Evolutionary conservation across 2,329 filamentous ascomycete genomes (phyloP), one percentile per base, ranked within the genome.

Genomic region (Nakataea oryzae): DNA sequence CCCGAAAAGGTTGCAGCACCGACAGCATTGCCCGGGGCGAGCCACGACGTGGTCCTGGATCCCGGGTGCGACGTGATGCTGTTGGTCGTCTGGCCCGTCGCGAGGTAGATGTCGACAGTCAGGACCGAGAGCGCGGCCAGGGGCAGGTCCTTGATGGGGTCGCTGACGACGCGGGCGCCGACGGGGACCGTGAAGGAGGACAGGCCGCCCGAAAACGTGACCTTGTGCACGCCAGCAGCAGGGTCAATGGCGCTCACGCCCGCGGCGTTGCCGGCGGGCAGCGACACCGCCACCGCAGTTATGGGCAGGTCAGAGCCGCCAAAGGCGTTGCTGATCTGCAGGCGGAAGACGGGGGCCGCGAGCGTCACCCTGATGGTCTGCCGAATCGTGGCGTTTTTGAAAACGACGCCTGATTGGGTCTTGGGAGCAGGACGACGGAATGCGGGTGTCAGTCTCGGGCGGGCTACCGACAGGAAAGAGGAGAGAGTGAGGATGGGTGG

Each of bases 241-340:
- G 81, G 72, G 67, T 87, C 79, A 28, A 73, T 73, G 56, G 76
- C 76, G 3, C 76, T 74, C 21, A 83, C 83, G 9, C 81, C 78
- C 0, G 76, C 75, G 57, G 81, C 79, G 59, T 81, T 79, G 13
- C 72, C 65, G 2, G 24, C 30, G 0, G 85, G 78, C 1, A 82
- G 71, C 1, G 82, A 81, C n/a, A 88, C 71, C 2, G 81, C 82
- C 4, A 81, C 81, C 3, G 78, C 76, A 0, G 81, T 83, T 67
- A 88, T 80, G 61, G 81, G 78, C 17, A 88, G 75, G 63, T 83
- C 79, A 21, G 79, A 81, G 3, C 73, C 69, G 8, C 86, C 84
- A 65, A 88, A 87, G 11, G 78, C 81, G 67, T 88, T 88, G 64
- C 81, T 85, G 63, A 88, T 75, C 58, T 81, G 79, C 30, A 88